phyloP scores from a whole-genome alignment of 2,329 filamentous ascomycete genomes.

The Fusarium virguliforme region DNA sequence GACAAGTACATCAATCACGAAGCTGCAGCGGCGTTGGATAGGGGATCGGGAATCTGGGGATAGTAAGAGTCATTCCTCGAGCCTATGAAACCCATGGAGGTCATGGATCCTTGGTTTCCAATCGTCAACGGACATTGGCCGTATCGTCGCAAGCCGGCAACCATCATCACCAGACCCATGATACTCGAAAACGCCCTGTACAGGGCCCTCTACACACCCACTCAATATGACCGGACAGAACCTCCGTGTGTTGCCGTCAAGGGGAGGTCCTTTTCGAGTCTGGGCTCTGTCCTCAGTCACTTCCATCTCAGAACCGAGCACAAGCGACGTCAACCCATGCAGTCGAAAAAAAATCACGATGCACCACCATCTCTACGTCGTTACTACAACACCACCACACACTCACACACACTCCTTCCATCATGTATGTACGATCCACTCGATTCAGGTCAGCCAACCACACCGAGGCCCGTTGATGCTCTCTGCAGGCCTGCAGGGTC shows the following conservation, averaged over 20 bases:
- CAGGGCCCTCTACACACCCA: conserved; percentile 32
- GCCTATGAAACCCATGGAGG: background rate
- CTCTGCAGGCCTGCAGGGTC: conserved; percentile 44
- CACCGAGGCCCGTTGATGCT: conserved; percentile 32
- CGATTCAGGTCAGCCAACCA: conserved; percentile 40
- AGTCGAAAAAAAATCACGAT: conserved; percentile 14
- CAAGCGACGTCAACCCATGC: background rate
- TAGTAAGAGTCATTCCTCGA: conserved; percentile 10
- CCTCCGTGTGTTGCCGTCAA: conserved; percentile 15
- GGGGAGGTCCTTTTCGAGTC: conserved; percentile 8
- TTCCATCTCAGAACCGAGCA: background rate
- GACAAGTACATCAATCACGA: conserved; percentile 9
- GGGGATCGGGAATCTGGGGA: conserved; percentile 12
- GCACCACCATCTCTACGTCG: conserved; percentile 15
- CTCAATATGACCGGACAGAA: conserved; percentile 18
- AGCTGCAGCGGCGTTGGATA: conserved; percentile 9
- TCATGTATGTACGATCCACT: conserved; percentile 37
- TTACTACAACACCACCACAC: conserved; percentile 27
- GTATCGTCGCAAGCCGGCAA: conserved; percentile 29
- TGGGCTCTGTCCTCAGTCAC: conserved; percentile 12
- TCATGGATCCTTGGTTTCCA: conserved; percentile 14
- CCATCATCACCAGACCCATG: conserved; percentile 44
- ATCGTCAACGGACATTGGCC: conserved; percentile 20
- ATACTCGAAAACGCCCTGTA: conserved; percentile 31
- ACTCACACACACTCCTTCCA: conserved; percentile 1